These are phyloP conservation scores for Ophiostoma novo-ulmi DNA, from an alignment of 2,329 filamentous ascomycete species.

Conservation along the genomic window DNA sequence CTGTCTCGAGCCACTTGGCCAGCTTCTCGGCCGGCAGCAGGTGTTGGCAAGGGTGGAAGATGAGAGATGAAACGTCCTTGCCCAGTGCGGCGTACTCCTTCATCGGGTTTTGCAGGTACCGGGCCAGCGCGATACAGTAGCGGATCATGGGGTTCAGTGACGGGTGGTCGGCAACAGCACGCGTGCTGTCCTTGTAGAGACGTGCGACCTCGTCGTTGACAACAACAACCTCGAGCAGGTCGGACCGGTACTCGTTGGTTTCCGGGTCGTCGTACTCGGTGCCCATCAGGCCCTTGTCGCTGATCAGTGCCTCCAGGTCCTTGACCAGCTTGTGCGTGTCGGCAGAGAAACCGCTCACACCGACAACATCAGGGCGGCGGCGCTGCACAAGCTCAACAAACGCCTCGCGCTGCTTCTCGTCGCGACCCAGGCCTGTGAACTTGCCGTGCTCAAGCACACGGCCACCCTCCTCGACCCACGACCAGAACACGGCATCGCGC, in stretches of 20 bases:
- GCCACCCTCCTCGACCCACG: constrained; percentile 89
- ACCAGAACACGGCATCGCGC: constrained; percentile 81
- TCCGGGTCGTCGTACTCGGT: constrained; percentile 77
- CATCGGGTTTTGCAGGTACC: constrained; percentile 91
- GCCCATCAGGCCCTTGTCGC: constrained; percentile 69
- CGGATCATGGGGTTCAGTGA: constrained; percentile 70
- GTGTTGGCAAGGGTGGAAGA: constrained; percentile 85
- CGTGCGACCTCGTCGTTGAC: constrained; percentile 97
- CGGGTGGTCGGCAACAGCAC: constrained; percentile 75
- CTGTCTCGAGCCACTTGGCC: constrained; percentile 80
- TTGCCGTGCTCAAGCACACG: constrained; percentile 84
- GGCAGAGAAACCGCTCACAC: constrained; percentile 79
- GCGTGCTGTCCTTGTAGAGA: constrained; percentile 84
- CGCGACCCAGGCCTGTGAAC: constrained; percentile 70
- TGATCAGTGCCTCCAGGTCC: constrained; percentile 72
- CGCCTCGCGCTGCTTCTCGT: constrained; percentile 59
- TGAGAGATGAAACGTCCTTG: constrained; percentile 77
- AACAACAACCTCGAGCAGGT: constrained; percentile 80
- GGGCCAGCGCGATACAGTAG: constrained; percentile 84
- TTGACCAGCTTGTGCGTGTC: constrained; percentile 80
- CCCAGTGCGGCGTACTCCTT: constrained; percentile 94
- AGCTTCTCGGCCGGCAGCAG: constrained; percentile 85
- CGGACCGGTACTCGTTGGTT: constrained; percentile 67
- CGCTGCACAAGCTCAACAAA: constrained; percentile 76
- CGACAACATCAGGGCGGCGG: constrained; percentile 83